These are phyloP conservation scores for Cytospora leucostoma DNA, from an alignment of 2,329 filamentous ascomycete species.

Conservation along the genomic window DNA sequence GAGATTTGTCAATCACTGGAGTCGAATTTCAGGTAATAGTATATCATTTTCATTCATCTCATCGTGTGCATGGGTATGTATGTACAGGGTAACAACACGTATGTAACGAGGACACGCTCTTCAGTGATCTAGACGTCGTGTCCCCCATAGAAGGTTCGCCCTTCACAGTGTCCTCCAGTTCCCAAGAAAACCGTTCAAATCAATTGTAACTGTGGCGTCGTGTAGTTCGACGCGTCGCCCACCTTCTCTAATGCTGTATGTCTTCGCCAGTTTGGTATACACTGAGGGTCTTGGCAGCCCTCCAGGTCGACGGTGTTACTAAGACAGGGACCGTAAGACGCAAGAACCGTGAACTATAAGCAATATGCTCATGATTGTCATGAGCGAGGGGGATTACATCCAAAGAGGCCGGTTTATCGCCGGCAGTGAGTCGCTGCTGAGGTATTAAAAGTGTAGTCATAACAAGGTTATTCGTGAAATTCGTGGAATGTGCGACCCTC, in stretches of 20 bases:
- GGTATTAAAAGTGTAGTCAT: conserved; percentile 23
- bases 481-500: conserved; percentile 13
- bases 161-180: neutral
- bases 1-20: neutral
- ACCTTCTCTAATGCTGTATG: conserved; percentile 14
- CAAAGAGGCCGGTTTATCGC: conserved; percentile 9
- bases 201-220: neutral
- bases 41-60: conserved; percentile 22
- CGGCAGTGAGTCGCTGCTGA: conserved; percentile 16
- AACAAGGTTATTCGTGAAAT: conserved; percentile 17
- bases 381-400: conserved; percentile 7
- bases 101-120: conserved; percentile 18
- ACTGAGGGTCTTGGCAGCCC: conserved; percentile 9
- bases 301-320: neutral
- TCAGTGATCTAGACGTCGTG: conserved; percentile 5
- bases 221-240: neutral
- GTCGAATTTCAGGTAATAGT: neutral
- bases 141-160: conserved; percentile 9
- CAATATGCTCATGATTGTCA: conserved; percentile 3
- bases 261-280: conserved; percentile 17
- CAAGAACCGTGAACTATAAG: neutral
- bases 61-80: conserved; percentile 22
- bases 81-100: conserved; percentile 21
- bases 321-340: neutral
- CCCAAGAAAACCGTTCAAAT: neutral